phyloP scores from a whole-genome alignment of 2,329 filamentous ascomycete genomes.

The Talaromyces pinophilus region DNA sequence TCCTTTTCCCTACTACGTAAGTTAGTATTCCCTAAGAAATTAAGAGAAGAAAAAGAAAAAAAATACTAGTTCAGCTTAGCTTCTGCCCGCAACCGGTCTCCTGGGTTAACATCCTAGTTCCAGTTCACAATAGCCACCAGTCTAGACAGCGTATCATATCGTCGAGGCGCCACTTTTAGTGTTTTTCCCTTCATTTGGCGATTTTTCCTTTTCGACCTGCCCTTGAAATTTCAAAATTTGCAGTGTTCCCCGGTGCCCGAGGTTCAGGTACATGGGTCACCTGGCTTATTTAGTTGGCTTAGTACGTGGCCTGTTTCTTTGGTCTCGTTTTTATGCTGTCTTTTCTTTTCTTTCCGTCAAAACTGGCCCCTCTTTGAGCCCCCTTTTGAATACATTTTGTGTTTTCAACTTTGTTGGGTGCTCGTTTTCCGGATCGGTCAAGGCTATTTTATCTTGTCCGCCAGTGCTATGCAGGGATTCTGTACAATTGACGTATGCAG shows the following conservation, averaged over 20 bases:
- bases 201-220: neutral
- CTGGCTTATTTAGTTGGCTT: neutral
- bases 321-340: neutral
- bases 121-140: neutral
- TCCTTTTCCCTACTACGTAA: neutral
- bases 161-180: slow-evolving; percentile 37
- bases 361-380: neutral
- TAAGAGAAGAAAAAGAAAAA: neutral
- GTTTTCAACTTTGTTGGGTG: neutral
- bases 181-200: slow-evolving; percentile 16
- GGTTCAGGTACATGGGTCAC: slow-evolving; percentile 35
- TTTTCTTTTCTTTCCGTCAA: neutral
- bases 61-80: slow-evolving; percentile 4
- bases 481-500: slow-evolving; percentile 7
- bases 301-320: neutral
- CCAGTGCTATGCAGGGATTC: neutral
- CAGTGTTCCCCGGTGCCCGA: slow-evolving; percentile 39
- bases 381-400: neutral
- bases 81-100: slow-evolving; percentile 17
- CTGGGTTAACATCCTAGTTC: slow-evolving; percentile 14
- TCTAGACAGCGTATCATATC: slow-evolving; percentile 25
- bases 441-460: neutral
- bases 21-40: neutral
- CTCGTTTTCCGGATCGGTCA: neutral
- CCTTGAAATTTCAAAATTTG: slow-evolving; percentile 24